These are phyloP conservation scores for Clavispora asparagi DNA, from an alignment of 805 yeast species.

Conservation along the genomic window DNA sequence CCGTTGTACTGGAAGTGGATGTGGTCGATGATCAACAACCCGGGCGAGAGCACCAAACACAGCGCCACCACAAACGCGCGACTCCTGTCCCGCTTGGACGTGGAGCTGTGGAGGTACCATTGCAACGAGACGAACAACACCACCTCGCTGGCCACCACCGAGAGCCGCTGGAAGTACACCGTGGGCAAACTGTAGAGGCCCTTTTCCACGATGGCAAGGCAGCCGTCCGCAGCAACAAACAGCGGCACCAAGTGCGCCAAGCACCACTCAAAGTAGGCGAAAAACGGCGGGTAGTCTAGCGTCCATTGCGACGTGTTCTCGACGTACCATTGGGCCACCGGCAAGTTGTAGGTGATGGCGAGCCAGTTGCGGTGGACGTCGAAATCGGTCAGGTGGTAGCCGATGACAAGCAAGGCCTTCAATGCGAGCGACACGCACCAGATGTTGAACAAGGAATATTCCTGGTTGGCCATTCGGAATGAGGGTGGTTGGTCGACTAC, in stretches of 20 bases:
- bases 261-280: constrained; percentile 90
- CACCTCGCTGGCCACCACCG: constrained; percentile 76
- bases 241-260: constrained; percentile 68
- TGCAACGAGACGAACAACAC: constrained; percentile 67
- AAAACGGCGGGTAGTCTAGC: constrained; percentile 94
- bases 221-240: constrained; percentile 64
- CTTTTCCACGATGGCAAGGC: constrained; percentile 58
- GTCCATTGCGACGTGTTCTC: constrained; percentile 87
- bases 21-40: constrained; percentile 85
- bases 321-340: constrained; percentile 75
- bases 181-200: constrained; percentile 79
- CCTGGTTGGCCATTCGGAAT: no score
- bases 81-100: constrained; percentile 32
- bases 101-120: constrained; percentile 55
- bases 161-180: constrained; percentile 69
- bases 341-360: constrained; percentile 77
- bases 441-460: constrained; percentile 27
- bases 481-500: no score
- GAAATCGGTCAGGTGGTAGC: constrained; percentile 92
- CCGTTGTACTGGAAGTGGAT: constrained; percentile 98
- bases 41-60: constrained; percentile 83
- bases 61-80: constrained; percentile 72
- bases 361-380: constrained; percentile 98
- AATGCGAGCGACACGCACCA: constrained; percentile 33
- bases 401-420: constrained; percentile 38